Conservation (phyloP, 139 green algal genomes). For the Coelastrella sp. region DNA sequence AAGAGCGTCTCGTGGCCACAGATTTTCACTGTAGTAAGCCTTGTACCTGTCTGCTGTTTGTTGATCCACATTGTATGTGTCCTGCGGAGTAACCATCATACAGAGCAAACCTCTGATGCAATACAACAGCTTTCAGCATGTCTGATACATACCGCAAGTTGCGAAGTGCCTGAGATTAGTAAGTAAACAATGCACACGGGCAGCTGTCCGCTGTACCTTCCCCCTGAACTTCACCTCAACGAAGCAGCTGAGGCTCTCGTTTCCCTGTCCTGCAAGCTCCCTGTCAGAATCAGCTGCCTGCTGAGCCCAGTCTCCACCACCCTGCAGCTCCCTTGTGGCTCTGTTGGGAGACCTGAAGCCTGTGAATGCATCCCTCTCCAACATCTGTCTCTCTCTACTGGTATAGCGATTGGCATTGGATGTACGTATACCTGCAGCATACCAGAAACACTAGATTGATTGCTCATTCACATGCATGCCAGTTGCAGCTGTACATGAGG, state of each 20-base stretch:
- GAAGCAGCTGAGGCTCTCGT: constrained; percentile 49
- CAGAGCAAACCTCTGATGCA: too few relatives aligned
- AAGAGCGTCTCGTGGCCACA: constrained; percentile 77
- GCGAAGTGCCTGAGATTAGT: too few relatives aligned
- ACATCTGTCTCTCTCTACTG: background rate
- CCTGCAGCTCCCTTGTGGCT: background rate
- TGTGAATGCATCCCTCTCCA: background rate
- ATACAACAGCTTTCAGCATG: too few relatives aligned
- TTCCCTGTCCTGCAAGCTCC: background rate
- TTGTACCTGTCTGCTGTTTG: constrained; percentile 47
- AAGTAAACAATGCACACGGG: too few relatives aligned
- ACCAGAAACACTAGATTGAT: background rate
- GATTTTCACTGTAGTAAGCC: constrained; percentile 72
- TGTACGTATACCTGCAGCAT: background rate
- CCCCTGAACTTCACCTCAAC: constrained; percentile 61
- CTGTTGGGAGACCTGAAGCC: background rate
- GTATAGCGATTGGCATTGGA: constrained; percentile 3
- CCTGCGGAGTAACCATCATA: too few relatives aligned
- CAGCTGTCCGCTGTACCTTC: constrained; percentile 43
- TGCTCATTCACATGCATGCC: too few relatives aligned
- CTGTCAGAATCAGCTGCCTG: background rate
- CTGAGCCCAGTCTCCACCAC: background rate
- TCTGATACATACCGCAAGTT: too few relatives aligned
- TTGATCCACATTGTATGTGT: constrained; percentile 4
- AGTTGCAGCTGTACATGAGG: background rate